phyloP scores from a whole-genome alignment of 495 filamentous ascomycete genomes.

The Cudoniella acicularis region DNA sequence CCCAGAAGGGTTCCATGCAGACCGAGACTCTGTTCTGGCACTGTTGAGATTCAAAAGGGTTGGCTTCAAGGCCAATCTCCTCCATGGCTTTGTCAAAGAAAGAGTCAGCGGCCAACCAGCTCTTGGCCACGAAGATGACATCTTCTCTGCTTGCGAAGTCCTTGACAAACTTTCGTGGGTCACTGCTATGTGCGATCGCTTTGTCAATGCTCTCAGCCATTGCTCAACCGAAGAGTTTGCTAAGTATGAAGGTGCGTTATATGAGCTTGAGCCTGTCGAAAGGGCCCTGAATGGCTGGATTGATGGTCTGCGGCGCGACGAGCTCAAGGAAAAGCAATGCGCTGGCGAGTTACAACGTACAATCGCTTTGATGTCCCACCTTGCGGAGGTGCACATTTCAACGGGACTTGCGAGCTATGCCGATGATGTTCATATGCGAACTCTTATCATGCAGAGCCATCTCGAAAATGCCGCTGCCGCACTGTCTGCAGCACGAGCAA shows the following conservation, averaged over 20 bases:
- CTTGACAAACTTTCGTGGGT: slow-evolving; percentile 87
- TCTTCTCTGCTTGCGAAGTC: slow-evolving; percentile 73
- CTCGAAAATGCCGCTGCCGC: slow-evolving; percentile 73
- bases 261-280: slow-evolving; percentile 92
- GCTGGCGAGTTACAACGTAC: slow-evolving; percentile 74
- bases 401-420: slow-evolving; percentile 71
- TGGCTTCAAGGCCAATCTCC: slow-evolving; percentile 79
- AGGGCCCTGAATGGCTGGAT: slow-evolving; percentile 86
- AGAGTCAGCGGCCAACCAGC: slow-evolving; percentile 54
- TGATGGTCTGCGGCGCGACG: slow-evolving; percentile 75
- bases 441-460: slow-evolving; percentile 71
- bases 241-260: slow-evolving; percentile 68
- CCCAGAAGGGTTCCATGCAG: slow-evolving; percentile 76
- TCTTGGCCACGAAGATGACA: slow-evolving; percentile 61
- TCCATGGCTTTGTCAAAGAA: slow-evolving; percentile 77
- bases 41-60: slow-evolving; percentile 84
- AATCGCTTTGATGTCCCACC: slow-evolving; percentile 80
- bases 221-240: slow-evolving; percentile 76
- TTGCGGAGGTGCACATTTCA: slow-evolving; percentile 75
- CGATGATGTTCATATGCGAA: slow-evolving; percentile 71
- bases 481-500: slow-evolving; percentile 55
- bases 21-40: slow-evolving; percentile 78
- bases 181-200: slow-evolving; percentile 74
- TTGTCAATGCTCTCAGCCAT: slow-evolving; percentile 69
- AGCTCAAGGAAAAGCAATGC: slow-evolving; percentile 80